Evolutionary conservation across 495 filamentous ascomycete genomes (phyloP).

Genomic region (Penicillium silybi): DNA sequence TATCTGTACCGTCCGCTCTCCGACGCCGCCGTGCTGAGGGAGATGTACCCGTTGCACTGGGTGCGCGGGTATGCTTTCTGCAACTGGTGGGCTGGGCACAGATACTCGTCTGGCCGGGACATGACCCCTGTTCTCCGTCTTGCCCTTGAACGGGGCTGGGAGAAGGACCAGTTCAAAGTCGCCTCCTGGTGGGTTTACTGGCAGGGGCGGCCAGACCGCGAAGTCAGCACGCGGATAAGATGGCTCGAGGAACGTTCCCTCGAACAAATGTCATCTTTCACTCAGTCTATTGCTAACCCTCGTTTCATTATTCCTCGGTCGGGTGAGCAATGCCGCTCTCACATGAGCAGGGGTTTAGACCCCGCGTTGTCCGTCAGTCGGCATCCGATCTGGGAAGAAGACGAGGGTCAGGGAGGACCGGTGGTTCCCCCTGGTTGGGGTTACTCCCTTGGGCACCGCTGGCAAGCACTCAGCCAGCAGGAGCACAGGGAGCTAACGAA

Average conservation of each 20-base stretch:
- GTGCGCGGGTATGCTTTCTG: conserved; percentile 1
- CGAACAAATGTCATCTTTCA: background rate
- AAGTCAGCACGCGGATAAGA: background rate
- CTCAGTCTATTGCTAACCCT: background rate
- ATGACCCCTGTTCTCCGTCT: background rate
- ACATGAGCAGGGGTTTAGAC: background rate
- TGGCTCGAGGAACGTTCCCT: background rate
- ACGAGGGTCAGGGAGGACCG: background rate
- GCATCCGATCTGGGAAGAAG: conserved; percentile 6
- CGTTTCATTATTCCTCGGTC: background rate
- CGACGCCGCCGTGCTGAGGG: background rate
- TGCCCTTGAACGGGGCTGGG: background rate
- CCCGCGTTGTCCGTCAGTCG: background rate
- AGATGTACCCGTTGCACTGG: background rate
- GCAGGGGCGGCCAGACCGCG: background rate
- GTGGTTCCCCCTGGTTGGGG: background rate
- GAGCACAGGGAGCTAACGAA: background rate
- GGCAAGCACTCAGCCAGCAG: background rate
- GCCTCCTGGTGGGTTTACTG: background rate
- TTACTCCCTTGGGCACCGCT: background rate
- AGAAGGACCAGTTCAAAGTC: background rate
- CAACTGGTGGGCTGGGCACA: conserved; percentile 1
- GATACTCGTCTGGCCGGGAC: background rate
- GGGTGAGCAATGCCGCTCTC: background rate
- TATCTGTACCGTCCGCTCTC: conserved; percentile 9